Percentiles rank a stretch among this genome's conserved stretches.
Evolutionary conservation across 2,329 filamentous ascomycete genomes (phyloP).

Genomic region (Pyrenophora tritici-repentis): DNA sequence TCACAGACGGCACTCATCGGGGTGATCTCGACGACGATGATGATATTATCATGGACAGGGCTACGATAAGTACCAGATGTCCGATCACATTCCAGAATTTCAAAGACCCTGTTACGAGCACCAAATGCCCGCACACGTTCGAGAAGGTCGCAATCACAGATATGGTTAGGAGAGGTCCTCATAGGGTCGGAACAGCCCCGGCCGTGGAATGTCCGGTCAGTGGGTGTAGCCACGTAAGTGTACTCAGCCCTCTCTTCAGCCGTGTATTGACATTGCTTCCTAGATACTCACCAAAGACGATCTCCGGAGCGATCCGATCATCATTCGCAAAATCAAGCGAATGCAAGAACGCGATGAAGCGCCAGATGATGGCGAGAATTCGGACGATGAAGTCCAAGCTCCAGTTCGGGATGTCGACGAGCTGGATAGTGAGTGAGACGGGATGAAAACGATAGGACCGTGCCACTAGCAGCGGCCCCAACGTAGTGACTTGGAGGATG

Average conservation of each 20-base stretch:
- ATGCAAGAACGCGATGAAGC: constrained; percentile 36
- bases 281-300: constrained; percentile 41
- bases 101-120: constrained; percentile 68
- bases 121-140: constrained; percentile 73
- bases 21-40: constrained; percentile 60
- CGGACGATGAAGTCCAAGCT: constrained; percentile 29
- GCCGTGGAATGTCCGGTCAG: constrained; percentile 64
- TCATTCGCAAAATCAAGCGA: constrained; percentile 46
- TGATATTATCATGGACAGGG: constrained; percentile 69
- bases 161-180: constrained; percentile 49
- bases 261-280: constrained; percentile 3
- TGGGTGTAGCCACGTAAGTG: constrained; percentile 61
- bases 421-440: constrained; percentile 4
- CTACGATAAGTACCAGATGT: constrained; percentile 69
- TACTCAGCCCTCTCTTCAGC: not conserved
- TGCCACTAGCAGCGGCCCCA: constrained; percentile 4
- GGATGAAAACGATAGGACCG: not conserved
- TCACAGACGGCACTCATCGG: constrained; percentile 38
- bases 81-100: constrained; percentile 69
- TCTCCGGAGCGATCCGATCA: constrained; percentile 36
- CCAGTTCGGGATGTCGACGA: constrained; percentile 2
- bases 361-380: constrained; percentile 31
- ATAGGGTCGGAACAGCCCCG: constrained; percentile 34
- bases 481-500: constrained; percentile 21
- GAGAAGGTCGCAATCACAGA: constrained; percentile 68